Percentiles rank a stretch among this genome's conserved stretches.
These are phyloP conservation scores for Acanthamoeba castellanii DNA, from an alignment of 208 protist species.

Conservation along the genomic window DNA sequence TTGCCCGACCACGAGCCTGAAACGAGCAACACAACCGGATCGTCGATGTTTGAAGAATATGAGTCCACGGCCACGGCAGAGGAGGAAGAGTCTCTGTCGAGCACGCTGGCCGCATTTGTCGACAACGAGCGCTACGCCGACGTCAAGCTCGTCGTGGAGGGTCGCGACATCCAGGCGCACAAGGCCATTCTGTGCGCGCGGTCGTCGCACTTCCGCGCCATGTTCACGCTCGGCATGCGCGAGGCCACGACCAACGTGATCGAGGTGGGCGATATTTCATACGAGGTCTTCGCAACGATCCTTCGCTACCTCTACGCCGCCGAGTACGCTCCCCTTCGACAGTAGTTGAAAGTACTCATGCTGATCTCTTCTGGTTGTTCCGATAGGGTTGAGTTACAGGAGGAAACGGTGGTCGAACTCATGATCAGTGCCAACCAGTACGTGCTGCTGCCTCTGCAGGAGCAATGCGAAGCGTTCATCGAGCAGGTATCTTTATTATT, in stretches of 20 bases:
- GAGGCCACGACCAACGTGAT: not conserved
- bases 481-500: not conserved
- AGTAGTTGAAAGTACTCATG: not conserved
- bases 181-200: conserved; percentile 26
- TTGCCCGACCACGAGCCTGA: no score
- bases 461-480: conserved; percentile 38
- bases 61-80: no score
- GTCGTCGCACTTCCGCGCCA: conserved; percentile 11
- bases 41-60: no score
- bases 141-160: conserved; percentile 6
- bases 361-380: not conserved
- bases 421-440: conserved; percentile 59
- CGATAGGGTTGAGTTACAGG: not conserved
- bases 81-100: no score
- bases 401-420: conserved; percentile 13
- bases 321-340: not conserved
- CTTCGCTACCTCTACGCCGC: conserved; percentile 15
- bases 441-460: conserved; percentile 13
- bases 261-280: not conserved
- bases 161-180: not conserved
- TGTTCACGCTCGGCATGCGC: conserved; percentile 1
- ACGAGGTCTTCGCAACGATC: not conserved
- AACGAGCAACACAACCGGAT: no score
- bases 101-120: not conserved
- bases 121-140: not conserved